A percentile compares a stretch with the other conserved stretches of the same genome.
Conservation (phyloP, 305 asterid species). For the Fraxinus sp. region DNA sequence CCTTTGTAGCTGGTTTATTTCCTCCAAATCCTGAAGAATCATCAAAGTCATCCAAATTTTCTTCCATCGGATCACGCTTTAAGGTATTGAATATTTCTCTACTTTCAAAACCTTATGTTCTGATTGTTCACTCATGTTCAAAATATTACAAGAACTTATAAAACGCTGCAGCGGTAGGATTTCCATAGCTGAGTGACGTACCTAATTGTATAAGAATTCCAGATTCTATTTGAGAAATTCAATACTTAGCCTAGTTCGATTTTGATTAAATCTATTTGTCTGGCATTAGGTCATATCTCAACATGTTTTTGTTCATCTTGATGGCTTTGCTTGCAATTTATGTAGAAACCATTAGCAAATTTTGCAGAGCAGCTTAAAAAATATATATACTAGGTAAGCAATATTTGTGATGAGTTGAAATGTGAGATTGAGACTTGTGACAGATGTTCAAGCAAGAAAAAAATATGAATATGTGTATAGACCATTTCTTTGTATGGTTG, state of each 20-base stretch:
- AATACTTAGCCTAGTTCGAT: neutral
- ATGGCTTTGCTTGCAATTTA: neutral
- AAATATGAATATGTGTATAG: neutral
- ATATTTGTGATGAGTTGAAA: neutral
- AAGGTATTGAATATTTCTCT: slow-evolving; percentile 51
- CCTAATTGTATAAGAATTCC: neutral
- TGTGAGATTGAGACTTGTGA: neutral
- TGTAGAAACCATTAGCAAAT: neutral
- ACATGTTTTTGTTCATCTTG: neutral
- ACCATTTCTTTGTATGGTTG: neutral
- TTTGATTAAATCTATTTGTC: neutral
- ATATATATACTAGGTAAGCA: neutral
- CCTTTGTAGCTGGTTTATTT: slow-evolving; percentile 89
- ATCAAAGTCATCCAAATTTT: slow-evolving; percentile 95
- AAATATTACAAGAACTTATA: neutral
- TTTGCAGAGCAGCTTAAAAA: neutral
- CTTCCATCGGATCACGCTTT: slow-evolving; percentile 96
- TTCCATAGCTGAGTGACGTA: neutral
- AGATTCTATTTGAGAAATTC: neutral
- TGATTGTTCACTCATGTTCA: neutral
- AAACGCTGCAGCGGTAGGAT: neutral
- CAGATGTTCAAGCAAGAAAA: neutral
- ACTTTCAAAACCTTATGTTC: slow-evolving; percentile 2
- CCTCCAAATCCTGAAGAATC: slow-evolving; percentile 93
- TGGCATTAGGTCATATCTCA: neutral